Evolutionary conservation across 139 green algal genomes (phyloP).

Genomic region (Closterium sp.): DNA sequence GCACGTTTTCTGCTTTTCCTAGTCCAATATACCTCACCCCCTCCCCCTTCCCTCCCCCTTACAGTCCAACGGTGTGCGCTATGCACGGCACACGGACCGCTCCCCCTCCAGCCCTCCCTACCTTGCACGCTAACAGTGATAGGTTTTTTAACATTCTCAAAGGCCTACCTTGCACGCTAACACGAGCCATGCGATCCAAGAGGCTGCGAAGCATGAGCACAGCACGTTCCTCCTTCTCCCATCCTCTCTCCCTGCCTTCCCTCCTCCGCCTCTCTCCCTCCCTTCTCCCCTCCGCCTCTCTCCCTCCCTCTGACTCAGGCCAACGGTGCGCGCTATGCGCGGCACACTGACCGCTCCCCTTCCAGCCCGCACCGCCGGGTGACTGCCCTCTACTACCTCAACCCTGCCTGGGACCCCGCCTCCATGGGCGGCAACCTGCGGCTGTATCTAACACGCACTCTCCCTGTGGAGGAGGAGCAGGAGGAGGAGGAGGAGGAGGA

Average conservation of each 20-base stretch:
- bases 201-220: no score
- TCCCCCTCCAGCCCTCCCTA: constrained; percentile 51
- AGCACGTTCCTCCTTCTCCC: no score
- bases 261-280: background rate
- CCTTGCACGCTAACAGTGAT: no score
- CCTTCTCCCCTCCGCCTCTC: background rate
- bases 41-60: background rate
- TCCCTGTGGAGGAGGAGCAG: background rate
- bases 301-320: constrained; percentile 13
- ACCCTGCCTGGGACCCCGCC: constrained; percentile 55
- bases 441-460: constrained; percentile 49
- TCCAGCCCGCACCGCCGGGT: constrained; percentile 53
- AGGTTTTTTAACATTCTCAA: no score
- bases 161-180: no score
- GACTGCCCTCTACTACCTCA: constrained; percentile 74
- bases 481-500: constrained; percentile 2
- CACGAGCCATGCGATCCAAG: no score
- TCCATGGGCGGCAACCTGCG: constrained; percentile 59
- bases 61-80: constrained; percentile 56
- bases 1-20: background rate
- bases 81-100: constrained; percentile 67
- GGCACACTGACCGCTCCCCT: constrained; percentile 63
- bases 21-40: no score
- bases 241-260: background rate
- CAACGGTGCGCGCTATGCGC: constrained; percentile 64